A percentile compares a stretch with the other conserved stretches of the same genome.
Conservation (phyloP, 352 stramenopile genomes). For the Aphanomyces stellatus region DNA sequence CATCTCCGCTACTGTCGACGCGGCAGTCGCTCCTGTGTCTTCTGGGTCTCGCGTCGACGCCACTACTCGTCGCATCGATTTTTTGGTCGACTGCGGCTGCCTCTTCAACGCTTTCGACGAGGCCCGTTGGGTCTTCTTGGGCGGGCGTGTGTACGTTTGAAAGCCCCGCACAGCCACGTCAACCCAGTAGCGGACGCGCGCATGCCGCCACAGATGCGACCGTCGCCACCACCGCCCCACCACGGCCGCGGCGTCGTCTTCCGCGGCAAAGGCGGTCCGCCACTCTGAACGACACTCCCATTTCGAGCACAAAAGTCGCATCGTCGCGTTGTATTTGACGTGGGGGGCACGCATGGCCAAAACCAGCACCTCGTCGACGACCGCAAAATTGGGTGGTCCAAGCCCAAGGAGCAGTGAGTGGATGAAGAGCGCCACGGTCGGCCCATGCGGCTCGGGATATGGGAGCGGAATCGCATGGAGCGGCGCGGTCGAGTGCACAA, state of each 20-base stretch:
- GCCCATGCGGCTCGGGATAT: neutral
- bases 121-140: no score
- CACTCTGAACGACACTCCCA: neutral
- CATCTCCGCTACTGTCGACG: no score
- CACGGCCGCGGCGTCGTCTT: neutral
- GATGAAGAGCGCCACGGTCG: neutral
- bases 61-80: neutral
- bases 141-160: neutral
- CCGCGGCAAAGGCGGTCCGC: neutral
- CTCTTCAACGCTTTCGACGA: no score
- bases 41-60: neutral
- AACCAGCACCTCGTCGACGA: neutral
- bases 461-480: neutral
- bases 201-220: neutral
- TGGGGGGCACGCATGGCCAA: neutral
- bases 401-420: neutral
- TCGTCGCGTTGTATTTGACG: neutral
- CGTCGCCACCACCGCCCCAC: neutral
- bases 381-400: neutral
- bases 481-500: neutral
- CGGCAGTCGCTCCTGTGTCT: neutral
- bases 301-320: neutral
- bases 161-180: neutral
- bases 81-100: no score
- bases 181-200: neutral